A percentile compares a stretch with the other conserved stretches of the same genome.
These are phyloP conservation scores for Schizosaccharomyces lindneri DNA, from an alignment of 805 yeast genomes.

Conservation along the genomic window DNA sequence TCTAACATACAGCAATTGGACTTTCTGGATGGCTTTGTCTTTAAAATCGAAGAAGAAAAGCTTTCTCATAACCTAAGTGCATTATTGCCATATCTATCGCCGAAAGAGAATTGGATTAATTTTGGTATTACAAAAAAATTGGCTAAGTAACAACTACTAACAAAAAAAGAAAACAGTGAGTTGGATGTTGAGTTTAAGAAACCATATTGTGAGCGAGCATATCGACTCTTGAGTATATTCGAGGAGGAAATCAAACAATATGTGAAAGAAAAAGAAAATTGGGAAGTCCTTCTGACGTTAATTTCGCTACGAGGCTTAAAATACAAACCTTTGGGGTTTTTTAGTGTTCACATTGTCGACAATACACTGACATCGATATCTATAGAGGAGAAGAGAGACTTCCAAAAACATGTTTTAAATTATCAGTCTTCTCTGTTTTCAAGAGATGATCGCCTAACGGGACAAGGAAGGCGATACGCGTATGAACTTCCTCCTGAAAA, in stretches of 20 bases:
- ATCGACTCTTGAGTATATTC: neutral
- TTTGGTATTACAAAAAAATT: neutral
- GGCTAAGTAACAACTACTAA: neutral
- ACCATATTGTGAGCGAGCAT: neutral
- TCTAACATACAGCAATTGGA: neutral
- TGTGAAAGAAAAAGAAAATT: neutral
- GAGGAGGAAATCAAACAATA: neutral
- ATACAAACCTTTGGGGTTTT: neutral
- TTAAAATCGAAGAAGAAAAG: neutral
- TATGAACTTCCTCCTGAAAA: neutral
- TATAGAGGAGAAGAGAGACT: no score
- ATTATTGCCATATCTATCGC: neutral
- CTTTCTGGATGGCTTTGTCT: neutral
- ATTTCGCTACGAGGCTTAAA: neutral
- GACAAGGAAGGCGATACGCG: neutral
- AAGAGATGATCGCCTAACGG: neutral
- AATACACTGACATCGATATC: no score
- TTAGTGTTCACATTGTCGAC: neutral
- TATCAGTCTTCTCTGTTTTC: neutral
- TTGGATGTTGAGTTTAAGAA: neutral
- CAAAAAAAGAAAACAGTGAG: neutral
- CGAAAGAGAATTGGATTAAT: neutral
- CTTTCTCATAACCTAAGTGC: neutral
- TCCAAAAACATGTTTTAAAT: neutral
- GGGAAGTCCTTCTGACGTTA: neutral